Percentiles rank a stretch among this genome's conserved stretches.
Conservation (phyloP, 2,329 filamentous ascomycete species). For the Aspergillus sp. region DNA sequence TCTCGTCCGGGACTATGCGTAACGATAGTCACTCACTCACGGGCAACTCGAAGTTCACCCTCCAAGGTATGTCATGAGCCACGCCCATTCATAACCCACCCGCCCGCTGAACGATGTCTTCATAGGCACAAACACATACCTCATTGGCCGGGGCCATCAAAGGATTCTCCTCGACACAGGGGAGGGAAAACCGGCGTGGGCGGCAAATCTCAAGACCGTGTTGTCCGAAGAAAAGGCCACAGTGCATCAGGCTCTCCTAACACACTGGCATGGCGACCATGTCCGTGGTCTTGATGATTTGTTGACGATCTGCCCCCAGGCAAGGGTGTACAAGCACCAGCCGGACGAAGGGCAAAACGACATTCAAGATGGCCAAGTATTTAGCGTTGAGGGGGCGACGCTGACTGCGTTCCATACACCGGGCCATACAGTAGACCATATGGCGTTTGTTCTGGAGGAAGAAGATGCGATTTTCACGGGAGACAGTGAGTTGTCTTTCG, state of each 20-base stretch:
- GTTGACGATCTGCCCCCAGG: conserved; percentile 59
- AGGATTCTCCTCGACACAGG: conserved; percentile 89
- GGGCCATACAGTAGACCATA: conserved; percentile 80
- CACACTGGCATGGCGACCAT: conserved; percentile 93
- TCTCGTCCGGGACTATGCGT: not conserved
- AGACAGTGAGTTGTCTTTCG: conserved; percentile 54
- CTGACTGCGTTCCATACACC: conserved; percentile 66
- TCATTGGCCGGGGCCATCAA: conserved; percentile 70
- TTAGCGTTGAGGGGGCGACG: conserved; percentile 54
- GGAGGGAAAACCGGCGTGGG: conserved; percentile 75
- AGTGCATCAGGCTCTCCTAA: conserved; percentile 70
- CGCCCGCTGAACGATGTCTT: not conserved
- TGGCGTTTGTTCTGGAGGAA: conserved; percentile 72
- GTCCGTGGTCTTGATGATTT: conserved; percentile 72
- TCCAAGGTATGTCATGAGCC: conserved; percentile 49
- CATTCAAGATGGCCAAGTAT: conserved; percentile 56
- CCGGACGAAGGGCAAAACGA: conserved; percentile 51
- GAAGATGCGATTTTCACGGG: conserved; percentile 83
- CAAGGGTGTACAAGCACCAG: conserved; percentile 64
- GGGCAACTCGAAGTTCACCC: conserved; percentile 47
- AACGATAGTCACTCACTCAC: not conserved
- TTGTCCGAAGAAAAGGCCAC: conserved; percentile 66
- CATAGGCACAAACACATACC: conserved; percentile 85
- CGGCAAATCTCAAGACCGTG: conserved; percentile 60
- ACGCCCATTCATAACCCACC: not conserved